Evolutionary conservation across 768 basidiomycete genomes (phyloP).

Genomic region (Leccinum longicurvipes): DNA sequence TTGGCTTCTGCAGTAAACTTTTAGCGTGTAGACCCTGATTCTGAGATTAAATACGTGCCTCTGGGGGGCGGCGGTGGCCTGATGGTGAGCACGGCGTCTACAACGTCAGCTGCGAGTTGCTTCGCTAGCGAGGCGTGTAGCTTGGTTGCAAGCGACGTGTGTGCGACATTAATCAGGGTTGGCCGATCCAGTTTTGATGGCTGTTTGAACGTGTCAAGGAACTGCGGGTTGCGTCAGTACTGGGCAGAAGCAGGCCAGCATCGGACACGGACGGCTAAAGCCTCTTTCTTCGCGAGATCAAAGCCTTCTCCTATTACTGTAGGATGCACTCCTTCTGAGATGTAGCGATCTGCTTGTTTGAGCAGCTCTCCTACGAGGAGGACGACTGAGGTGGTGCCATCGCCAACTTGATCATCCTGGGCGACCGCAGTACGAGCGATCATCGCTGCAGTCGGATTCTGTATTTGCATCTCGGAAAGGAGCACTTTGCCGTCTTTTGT

Average conservation of each 20-base stretch:
- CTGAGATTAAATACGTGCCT: conserved; percentile 41
- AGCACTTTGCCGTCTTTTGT: conserved; percentile 99
- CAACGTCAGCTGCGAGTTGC: conserved; percentile 86
- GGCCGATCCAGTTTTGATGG: conserved; percentile 77
- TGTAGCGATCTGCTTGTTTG: conserved; percentile 97
- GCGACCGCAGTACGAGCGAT: conserved; percentile 98
- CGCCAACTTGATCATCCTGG: conserved; percentile 98
- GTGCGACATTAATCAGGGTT: conserved; percentile 87
- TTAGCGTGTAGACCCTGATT: conserved; percentile 28
- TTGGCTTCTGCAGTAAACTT: conserved; percentile 43
- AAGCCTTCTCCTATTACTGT: conserved; percentile 94
- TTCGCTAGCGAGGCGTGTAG: conserved; percentile 77
- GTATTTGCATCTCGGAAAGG: conserved; percentile 99
- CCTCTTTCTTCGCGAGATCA: conserved; percentile 97
- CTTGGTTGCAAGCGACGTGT: conserved; percentile 96
- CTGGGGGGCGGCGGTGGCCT: conserved; percentile 60
- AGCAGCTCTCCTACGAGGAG: conserved; percentile 92
- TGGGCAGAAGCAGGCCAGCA: conserved; percentile 8
- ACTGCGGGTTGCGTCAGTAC: conserved; percentile 48
- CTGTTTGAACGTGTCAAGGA: conserved; percentile 88
- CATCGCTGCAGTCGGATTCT: conserved; percentile 99
- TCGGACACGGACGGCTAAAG: conserved; percentile 63
- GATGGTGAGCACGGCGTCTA: conserved; percentile 92
- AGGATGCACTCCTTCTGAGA: conserved; percentile 96
- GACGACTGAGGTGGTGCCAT: conserved; percentile 97